A percentile compares a stretch with the other conserved stretches of the same genome.
Evolutionary conservation across 108 stramenopile species (phyloP).

Genomic region (Cyclotella atomus): DNA sequence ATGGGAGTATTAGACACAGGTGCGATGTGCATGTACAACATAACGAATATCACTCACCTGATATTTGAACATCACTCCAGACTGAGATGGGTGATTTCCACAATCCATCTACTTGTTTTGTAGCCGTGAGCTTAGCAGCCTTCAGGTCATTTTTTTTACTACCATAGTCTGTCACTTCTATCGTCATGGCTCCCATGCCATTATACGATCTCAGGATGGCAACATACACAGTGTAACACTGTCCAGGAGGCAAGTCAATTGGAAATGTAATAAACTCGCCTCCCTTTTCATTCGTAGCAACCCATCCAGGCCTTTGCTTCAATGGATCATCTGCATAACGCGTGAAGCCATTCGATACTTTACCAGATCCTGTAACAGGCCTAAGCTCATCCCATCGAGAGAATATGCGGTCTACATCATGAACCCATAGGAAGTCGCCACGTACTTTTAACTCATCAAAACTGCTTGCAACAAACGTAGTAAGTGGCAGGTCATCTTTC

Average conservation of each 20-base stretch:
- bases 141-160: background rate
- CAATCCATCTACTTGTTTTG: constrained; percentile 42
- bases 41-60: background rate
- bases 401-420: constrained; percentile 58
- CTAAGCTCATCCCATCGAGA: constrained; percentile 45
- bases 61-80: constrained; percentile 58
- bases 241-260: constrained; percentile 46
- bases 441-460: constrained; percentile 38
- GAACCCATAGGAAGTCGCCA: constrained; percentile 57
- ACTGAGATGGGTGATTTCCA: constrained; percentile 63
- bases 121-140: constrained; percentile 22
- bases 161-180: constrained; percentile 50
- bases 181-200: constrained; percentile 53
- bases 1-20: background rate
- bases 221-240: constrained; percentile 58
- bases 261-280: constrained; percentile 54
- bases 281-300: constrained; percentile 58
- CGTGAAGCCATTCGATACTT: constrained; percentile 37
- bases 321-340: constrained; percentile 43
- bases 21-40: background rate
- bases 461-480: constrained; percentile 46
- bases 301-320: constrained; percentile 60
- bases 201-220: constrained; percentile 64
- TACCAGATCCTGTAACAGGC: constrained; percentile 31
- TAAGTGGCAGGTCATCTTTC: constrained; percentile 37